Base-by-base conservation (phyloP, 352 stramenopile species). In the Detonula confervacea region DNA sequence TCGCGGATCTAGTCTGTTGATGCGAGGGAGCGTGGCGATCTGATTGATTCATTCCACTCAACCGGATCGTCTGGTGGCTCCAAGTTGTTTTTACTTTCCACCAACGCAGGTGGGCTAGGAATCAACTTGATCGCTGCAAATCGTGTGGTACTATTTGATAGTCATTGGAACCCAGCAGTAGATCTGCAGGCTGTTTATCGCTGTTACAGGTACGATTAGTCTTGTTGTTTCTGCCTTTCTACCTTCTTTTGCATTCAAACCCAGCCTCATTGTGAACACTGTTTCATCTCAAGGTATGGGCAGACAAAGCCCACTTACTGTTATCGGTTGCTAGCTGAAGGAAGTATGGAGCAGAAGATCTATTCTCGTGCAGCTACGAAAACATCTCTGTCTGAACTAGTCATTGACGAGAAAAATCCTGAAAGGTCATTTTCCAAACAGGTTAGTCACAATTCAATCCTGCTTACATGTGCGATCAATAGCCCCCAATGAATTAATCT, bases 151-250 rank as follows among this genome's bases (percentile, higher is more conserved):
- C 63, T 73, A 1, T 67, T 75, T 67, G 54, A 80, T 39, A 60
- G 54, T 27, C 87, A 88, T 72, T 95, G 91, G 84, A 96, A 96
- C 77, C 93, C 93, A 33, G 80, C 86, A 22, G 77, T 94, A 60
- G 87, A 91, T 66, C 69, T 86, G 6, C 91, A 95, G 73, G 91
- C 91, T 12, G 68, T 95, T 16, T 92, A 85, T 73, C 77, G 89
- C 4, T 90, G 78, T 61, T 91, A 92, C 54, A 9, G 65, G 44
- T 73, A 55, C n/a, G 55, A n/a, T n/a, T n/a, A 18, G 16, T 30
- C 16, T 61, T 44, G 33, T 27, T 42, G 18, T 51, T 62, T 33
- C 54, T 73, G 44, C 12, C 14, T 49, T 67, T 18, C 2, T 9
- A 14, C 22, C 11, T 61, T 52, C 24, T 12, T 25, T 30, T 14